Conservation (phyloP, 139 green algal genomes). For the Haematococcus lacustris region DNA sequence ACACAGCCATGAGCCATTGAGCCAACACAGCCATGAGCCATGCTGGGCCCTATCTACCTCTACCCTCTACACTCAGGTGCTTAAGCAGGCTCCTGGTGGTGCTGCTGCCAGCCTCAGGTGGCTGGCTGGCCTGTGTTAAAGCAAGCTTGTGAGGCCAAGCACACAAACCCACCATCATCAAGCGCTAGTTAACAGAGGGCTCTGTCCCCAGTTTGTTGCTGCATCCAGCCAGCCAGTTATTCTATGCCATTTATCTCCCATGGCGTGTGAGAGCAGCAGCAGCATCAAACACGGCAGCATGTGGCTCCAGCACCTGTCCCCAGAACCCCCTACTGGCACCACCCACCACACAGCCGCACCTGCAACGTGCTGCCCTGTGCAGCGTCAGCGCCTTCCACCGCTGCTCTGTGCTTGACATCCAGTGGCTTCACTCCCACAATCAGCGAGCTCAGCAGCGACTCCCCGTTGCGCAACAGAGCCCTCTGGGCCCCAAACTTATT, state of each 20-base stretch:
- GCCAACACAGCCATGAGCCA: too few species aligned
- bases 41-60: too few species aligned
- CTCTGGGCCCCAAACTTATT: slow-evolving; percentile 50
- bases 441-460: slow-evolving; percentile 31
- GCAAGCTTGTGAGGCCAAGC: too few species aligned
- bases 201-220: not conserved
- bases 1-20: too few species aligned
- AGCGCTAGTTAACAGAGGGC: too few species aligned
- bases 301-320: not conserved
- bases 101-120: too few species aligned
- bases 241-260: not conserved
- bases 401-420: slow-evolving; percentile 23
- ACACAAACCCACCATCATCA: too few species aligned
- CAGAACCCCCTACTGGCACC: not conserved
- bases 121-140: too few species aligned
- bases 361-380: not conserved
- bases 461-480: slow-evolving; percentile 36
- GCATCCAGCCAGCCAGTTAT: not conserved
- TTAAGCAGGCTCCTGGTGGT: too few species aligned
- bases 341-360: not conserved
- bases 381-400: slow-evolving; percentile 9
- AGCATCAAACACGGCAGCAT: not conserved
- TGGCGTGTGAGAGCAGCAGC: not conserved
- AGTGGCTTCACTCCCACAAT: slow-evolving; percentile 54
- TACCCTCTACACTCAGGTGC: too few species aligned